Conservation (phyloP, 2,329 filamentous ascomycete genomes). For the Zymoseptoria tritici region DNA sequence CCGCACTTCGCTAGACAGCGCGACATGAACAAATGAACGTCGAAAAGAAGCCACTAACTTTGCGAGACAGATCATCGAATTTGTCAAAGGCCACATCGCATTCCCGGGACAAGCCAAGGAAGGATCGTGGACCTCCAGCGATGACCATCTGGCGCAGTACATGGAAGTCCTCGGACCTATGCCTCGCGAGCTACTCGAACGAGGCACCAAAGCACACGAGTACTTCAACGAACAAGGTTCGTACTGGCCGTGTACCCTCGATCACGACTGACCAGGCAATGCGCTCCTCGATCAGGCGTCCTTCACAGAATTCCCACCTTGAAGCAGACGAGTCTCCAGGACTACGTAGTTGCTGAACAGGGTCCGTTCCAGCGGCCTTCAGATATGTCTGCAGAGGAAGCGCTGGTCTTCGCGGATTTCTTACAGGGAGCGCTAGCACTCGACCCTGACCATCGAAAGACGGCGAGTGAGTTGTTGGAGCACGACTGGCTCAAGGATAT, state of each 20-base stretch:
- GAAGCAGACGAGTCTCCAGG: neutral
- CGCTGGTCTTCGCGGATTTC: constrained; percentile 8
- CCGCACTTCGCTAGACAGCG: neutral
- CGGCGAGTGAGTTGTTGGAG: constrained; percentile 5
- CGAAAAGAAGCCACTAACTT: neutral
- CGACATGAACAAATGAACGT: neutral
- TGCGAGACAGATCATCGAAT: constrained; percentile 10
- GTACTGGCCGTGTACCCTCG: neutral
- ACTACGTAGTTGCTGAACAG: neutral
- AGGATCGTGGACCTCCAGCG: constrained; percentile 8
- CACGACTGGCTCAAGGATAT: constrained; percentile 5
- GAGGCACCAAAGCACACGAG: constrained; percentile 7
- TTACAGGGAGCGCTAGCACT: constrained; percentile 7
- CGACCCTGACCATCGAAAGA: constrained; percentile 2
- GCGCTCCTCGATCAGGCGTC: neutral
- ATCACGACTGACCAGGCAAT: neutral
- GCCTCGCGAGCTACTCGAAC: constrained; percentile 9
- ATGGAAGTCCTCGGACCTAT: constrained; percentile 14
- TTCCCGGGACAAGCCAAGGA: constrained; percentile 10
- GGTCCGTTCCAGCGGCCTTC: constrained; percentile 1
- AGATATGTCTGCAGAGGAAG: constrained; percentile 6
- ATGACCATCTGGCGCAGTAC: constrained; percentile 15
- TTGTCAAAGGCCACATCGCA: constrained; percentile 15
- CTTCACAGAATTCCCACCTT: neutral
- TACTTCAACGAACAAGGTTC: constrained; percentile 9